These are phyloP conservation scores for Apiospora hydei DNA, from an alignment of 2,329 filamentous ascomycete species.

Conservation along the genomic window DNA sequence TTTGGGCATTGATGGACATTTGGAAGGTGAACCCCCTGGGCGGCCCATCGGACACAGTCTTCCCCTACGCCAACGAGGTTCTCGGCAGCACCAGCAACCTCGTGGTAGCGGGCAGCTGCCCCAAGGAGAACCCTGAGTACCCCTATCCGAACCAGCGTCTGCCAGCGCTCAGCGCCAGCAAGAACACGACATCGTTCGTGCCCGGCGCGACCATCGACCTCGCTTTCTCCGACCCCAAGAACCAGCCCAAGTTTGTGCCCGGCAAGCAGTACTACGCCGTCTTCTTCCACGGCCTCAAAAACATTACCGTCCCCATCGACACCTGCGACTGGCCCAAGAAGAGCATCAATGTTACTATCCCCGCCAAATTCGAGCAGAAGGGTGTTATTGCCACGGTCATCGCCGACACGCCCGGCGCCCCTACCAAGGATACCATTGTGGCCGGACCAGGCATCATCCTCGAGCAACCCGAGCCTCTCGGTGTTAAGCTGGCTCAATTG, in stretches of 20 bases:
- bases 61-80: constrained; percentile 51
- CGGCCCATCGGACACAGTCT: constrained; percentile 50
- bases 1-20: constrained; percentile 51
- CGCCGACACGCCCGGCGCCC: constrained; percentile 45
- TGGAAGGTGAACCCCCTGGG: constrained; percentile 49
- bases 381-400: constrained; percentile 47
- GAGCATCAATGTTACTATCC: constrained; percentile 44
- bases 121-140: constrained; percentile 45
- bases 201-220: constrained; percentile 43
- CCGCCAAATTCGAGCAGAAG: constrained; percentile 45
- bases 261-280: constrained; percentile 47
- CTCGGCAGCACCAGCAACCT: constrained; percentile 45
- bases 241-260: constrained; percentile 37
- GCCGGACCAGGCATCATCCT: constrained; percentile 48
- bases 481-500: constrained; percentile 29
- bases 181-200: constrained; percentile 37
- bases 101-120: constrained; percentile 41
- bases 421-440: constrained; percentile 46
- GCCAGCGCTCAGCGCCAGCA: constrained; percentile 40
- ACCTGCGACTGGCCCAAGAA: constrained; percentile 33
- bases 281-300: constrained; percentile 48
- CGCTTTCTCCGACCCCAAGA: constrained; percentile 40
- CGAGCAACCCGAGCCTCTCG: constrained; percentile 44
- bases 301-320: constrained; percentile 47
- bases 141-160: constrained; percentile 46